phyloP scores from a whole-genome alignment of 345 rosid species.

The Microcos paniculata region DNA sequence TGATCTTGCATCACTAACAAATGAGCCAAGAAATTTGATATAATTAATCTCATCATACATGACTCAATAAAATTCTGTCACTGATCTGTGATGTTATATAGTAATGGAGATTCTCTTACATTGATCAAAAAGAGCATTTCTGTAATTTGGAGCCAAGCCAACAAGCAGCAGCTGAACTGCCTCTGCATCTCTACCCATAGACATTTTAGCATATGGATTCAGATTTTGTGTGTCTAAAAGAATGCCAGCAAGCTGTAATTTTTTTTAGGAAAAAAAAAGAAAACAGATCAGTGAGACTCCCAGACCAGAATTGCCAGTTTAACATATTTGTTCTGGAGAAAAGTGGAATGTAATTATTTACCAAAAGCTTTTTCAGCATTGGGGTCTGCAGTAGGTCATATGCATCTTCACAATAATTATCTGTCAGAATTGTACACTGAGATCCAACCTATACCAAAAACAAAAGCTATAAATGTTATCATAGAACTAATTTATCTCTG shows the following conservation, averaged over 20 bases:
- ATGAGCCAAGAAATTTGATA: neutral
- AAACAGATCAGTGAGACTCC: conserved; percentile 14
- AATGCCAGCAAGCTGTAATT: conserved; percentile 68
- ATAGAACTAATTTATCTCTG: neutral
- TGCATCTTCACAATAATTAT: conserved; percentile 71
- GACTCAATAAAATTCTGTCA: neutral
- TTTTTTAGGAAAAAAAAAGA: too few species aligned
- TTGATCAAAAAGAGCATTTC: conserved; percentile 45
- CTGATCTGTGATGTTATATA: neutral
- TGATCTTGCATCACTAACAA: conserved; percentile 51
- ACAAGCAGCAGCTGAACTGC: conserved; percentile 61
- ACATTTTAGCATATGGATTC: conserved; percentile 29
- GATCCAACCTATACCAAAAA: conserved; percentile 39
- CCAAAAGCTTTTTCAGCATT: conserved; percentile 52
- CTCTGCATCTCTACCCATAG: conserved; percentile 55
- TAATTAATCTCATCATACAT: neutral
- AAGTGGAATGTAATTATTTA: conserved; percentile 17
- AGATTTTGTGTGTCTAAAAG: conserved; percentile 57
- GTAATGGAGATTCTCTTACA: conserved; percentile 26
- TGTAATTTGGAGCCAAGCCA: conserved; percentile 47
- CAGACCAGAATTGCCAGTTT: neutral
- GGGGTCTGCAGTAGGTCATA: conserved; percentile 56
- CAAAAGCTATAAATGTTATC: neutral
- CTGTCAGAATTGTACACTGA: conserved; percentile 60
- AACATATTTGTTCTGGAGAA: neutral